Base-by-base conservation (phyloP, 768 basidiomycete genomes). In the Termitomyces sp. region DNA sequence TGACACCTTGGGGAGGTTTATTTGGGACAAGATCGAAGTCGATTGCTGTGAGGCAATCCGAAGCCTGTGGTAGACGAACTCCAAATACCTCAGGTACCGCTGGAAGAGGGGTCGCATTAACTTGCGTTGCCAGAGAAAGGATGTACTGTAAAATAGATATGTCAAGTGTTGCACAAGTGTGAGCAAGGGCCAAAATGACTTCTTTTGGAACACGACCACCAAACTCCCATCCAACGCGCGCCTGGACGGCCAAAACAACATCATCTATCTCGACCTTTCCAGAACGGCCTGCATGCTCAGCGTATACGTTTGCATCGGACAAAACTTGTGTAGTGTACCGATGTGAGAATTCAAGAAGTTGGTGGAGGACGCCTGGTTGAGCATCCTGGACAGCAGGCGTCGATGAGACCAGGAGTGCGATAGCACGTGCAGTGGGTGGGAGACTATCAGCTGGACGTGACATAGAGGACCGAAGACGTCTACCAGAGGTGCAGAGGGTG, bases 151-250 rank as follows among this genome's bases (percentile, higher is more conserved):
- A 37, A 35, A 12, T 35, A 44, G n/a, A 40, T 51, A 52, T 6
- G 17, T 55, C 15, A 53, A 33, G 45, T 41, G 4, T 31, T 35
- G 15, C 31, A 50, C 23, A 52, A 26, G 26, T 31, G 12, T n/a
- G 23, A 54, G 44, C 31, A 44, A 56, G 55, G 49, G 43, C 48
- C 14, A 21, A 26, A 70, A 75, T 30, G 55, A 93, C 91, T 83
- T 94, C 91, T 72, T 93, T 93, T 3, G 91, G 91, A 30, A 94
- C 83, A 40, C 91, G 79, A 6, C 92, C 91, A 23, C 91, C 91
- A 67, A 92, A 89, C 70, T 94, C 92, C 92, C 92, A 94, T 43
- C 91, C 92, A 4, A 94, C 92, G 55, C 91, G 84, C 6, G 91
- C 90, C 69, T 94, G 91, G 5, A 92, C 86, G 2, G 91, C 89